These are phyloP conservation scores for Globisporangium orthogonon DNA, from an alignment of 352 stramenopile genomes.

Conservation along the genomic window DNA sequence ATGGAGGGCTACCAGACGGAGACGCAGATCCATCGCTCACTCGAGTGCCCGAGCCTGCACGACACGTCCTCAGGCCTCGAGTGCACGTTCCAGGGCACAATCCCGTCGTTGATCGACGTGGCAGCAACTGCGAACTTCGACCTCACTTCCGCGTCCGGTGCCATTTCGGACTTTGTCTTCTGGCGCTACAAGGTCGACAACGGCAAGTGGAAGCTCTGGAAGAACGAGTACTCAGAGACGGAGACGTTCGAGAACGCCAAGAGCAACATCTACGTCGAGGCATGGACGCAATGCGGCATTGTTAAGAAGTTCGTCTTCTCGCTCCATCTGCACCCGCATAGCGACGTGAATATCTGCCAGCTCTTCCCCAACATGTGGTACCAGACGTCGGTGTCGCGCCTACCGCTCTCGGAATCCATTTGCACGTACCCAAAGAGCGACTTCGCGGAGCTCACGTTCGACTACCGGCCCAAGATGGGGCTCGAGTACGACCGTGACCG, in stretches of 20 bases:
- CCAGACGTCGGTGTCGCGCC: slow-evolving; percentile 30
- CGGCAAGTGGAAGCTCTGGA: slow-evolving; percentile 26
- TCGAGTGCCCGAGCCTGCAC: slow-evolving; percentile 40
- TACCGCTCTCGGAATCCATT: slow-evolving; percentile 24
- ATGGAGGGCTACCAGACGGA: slow-evolving; percentile 33
- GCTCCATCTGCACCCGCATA: slow-evolving; percentile 44
- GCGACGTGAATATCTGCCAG: slow-evolving; percentile 37
- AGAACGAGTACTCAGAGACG: slow-evolving; percentile 11
- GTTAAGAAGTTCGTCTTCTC: slow-evolving; percentile 39
- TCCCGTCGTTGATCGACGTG: slow-evolving; percentile 29
- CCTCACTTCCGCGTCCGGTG: background rate
- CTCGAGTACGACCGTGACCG: slow-evolving; percentile 28
- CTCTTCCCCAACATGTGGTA: slow-evolving; percentile 69
- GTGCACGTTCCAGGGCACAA: slow-evolving; percentile 29
- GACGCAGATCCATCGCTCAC: slow-evolving; percentile 55
- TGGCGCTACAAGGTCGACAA: slow-evolving; percentile 55
- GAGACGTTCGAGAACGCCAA: slow-evolving; percentile 31
- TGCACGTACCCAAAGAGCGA: slow-evolving; percentile 53
- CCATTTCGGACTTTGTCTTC: slow-evolving; percentile 38
- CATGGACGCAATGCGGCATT: slow-evolving; percentile 53
- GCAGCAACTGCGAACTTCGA: slow-evolving; percentile 9
- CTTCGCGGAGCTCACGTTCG: slow-evolving; percentile 61
- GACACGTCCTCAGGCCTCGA: slow-evolving; percentile 15
- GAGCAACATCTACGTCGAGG: slow-evolving; percentile 46
- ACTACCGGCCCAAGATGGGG: slow-evolving; percentile 44